Evolutionary conservation across 768 basidiomycete species (phyloP).

Genomic region (Rhodosporidiobolus odoratus): DNA sequence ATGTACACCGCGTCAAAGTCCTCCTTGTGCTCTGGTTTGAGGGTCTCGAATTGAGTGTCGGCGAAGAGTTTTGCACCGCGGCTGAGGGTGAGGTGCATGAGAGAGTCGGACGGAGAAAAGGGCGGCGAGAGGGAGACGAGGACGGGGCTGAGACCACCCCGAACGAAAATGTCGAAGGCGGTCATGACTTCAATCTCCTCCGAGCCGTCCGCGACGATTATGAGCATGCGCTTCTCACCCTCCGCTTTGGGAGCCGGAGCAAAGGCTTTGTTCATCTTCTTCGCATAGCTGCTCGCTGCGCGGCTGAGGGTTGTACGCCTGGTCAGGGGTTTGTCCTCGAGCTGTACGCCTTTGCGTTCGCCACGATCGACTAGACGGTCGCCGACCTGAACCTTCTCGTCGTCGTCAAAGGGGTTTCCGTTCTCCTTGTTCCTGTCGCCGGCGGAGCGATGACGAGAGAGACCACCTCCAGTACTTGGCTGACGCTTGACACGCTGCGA

Average conservation of each 20-base stretch:
- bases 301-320: conserved; percentile 22
- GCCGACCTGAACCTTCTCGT: conserved; percentile 6
- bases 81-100: conserved; percentile 35
- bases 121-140: conserved; percentile 28
- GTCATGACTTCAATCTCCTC: conserved; percentile 37
- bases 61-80: conserved; percentile 33
- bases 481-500: conserved; percentile 25
- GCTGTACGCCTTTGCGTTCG: conserved; percentile 26
- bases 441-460: conserved; percentile 4
- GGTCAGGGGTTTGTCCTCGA: conserved; percentile 32
- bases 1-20: conserved; percentile 34
- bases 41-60: conserved; percentile 31
- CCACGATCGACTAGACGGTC: conserved; percentile 17
- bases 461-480: neutral
- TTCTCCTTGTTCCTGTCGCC: neutral
- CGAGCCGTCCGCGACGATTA: conserved; percentile 33
- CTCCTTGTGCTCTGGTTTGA: conserved; percentile 23
- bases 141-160: conserved; percentile 23
- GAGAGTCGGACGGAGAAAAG: conserved; percentile 28
- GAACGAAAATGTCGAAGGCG: conserved; percentile 30
- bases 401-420: neutral
- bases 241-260: conserved; percentile 22
- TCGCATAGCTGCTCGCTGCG: conserved; percentile 15
- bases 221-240: conserved; percentile 30
- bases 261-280: conserved; percentile 21